Evolutionary conservation across 2,329 filamentous ascomycete genomes (phyloP).

Genomic region (Penicillium sp.): DNA sequence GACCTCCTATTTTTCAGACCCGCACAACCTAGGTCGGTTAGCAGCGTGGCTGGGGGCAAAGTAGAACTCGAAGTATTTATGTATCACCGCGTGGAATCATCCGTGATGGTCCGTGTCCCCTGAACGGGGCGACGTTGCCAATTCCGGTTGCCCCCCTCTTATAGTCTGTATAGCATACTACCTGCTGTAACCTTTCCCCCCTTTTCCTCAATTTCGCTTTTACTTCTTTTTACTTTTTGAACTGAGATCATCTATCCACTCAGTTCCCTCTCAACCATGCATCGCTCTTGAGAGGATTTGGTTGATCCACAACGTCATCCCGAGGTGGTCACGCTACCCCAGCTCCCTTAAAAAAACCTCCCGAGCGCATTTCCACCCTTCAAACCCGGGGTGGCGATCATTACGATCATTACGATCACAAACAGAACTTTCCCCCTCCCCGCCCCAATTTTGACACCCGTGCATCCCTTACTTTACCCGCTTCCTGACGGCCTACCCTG

Average conservation of each 20-base stretch:
- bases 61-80: not conserved
- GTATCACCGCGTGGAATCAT: not conserved
- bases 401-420: slow-evolving; percentile 1
- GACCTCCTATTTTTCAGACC: slow-evolving; percentile 1
- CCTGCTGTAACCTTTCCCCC: slow-evolving; percentile 15
- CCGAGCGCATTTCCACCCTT: slow-evolving; percentile 19
- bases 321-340: slow-evolving; percentile 33
- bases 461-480: not conserved
- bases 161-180: not conserved
- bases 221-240: not conserved
- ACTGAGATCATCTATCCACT: slow-evolving; percentile 6
- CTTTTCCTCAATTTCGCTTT: not conserved
- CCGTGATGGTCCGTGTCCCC: slow-evolving; percentile 25
- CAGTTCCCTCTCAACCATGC: slow-evolving; percentile 17
- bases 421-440: not conserved
- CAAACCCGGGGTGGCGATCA: slow-evolving; percentile 6
- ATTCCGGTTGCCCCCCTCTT: slow-evolving; percentile 17
- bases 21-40: not conserved
- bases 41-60: not conserved
- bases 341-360: slow-evolving; percentile 2
- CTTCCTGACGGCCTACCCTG: not conserved
- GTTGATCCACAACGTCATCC: slow-evolving; percentile 34
- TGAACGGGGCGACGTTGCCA: slow-evolving; percentile 28
- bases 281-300: slow-evolving; percentile 29
- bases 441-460: not conserved